Evolutionary conservation across 805 yeast species (phyloP).

Genomic region (Danielia oregonensis): DNA sequence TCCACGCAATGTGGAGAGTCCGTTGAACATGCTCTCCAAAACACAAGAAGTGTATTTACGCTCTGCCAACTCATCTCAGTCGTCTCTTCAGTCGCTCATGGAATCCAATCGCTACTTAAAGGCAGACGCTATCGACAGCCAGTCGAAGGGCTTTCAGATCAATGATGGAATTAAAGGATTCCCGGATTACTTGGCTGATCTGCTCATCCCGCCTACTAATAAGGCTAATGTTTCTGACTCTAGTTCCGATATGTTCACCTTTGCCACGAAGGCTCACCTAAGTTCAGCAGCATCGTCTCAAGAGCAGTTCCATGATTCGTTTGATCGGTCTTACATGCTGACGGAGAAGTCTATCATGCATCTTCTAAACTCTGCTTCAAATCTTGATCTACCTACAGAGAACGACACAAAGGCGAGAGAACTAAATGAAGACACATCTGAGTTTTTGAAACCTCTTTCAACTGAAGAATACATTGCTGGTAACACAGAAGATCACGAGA

Average conservation of each 20-base stretch:
- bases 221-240: slow-evolving; percentile 8
- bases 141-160: slow-evolving; percentile 27
- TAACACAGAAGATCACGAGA: no score
- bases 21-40: slow-evolving; percentile 28
- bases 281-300: background rate
- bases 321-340: slow-evolving; percentile 32
- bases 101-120: slow-evolving; percentile 16
- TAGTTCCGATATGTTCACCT: slow-evolving; percentile 6
- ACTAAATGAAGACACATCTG: background rate
- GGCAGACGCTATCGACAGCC: slow-evolving; percentile 7
- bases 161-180: slow-evolving; percentile 44
- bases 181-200: slow-evolving; percentile 33
- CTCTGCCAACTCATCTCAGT: slow-evolving; percentile 35
- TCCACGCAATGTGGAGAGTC: slow-evolving; percentile 20
- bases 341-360: slow-evolving; percentile 41
- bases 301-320: slow-evolving; percentile 13
- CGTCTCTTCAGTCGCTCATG: slow-evolving; percentile 25
- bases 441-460: background rate
- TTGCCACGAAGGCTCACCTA: slow-evolving; percentile 2
- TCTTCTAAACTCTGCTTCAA: slow-evolving; percentile 25
- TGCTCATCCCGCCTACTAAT: slow-evolving; percentile 23
- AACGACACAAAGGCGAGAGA: background rate
- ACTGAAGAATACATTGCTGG: background rate
- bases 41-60: slow-evolving; percentile 19
- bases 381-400: slow-evolving; percentile 3